Base-by-base conservation (phyloP, 331 rosid genomes). In the Quercus tomentella region DNA sequence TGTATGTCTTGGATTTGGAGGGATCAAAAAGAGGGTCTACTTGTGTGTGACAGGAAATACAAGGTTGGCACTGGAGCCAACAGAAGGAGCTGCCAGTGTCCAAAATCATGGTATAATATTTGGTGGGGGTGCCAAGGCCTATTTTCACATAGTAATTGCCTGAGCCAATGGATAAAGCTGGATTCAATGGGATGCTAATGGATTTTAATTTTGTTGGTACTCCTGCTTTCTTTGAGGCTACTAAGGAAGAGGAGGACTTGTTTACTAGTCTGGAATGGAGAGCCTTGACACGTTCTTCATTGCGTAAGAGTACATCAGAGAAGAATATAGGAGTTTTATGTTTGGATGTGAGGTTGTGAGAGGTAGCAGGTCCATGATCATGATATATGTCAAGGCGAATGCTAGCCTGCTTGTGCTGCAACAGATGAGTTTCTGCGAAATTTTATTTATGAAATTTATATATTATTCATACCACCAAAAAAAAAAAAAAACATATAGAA, bases 71-170 rank as follows among this genome's bases (percentile, higher is more conserved):
- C 51, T 91, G 95, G 21, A 89, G 86, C 95, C 95, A 90, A 18
- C 91, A 88, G 68, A 90, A 81, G 35, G 94, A 86, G 76, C 94
- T 90, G 15, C 92, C 94, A 2, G 94, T 90, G 88, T 90, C 94
- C 21, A 86, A 60, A 70, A 88, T 0, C 86, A 90, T 56, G 77
- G 86, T 72, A n/a, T 77, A 86, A 72, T 81, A 85, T 70, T 73
- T 82, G 23, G 82, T 43, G 61, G 94, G 92, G 80, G 83, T 88
- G 30, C 92, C 94, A 15, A 88, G 73, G 80, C 94, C 92, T 35
- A 90, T 22, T 81, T 87, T 90, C 57, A 78, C 86, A 76, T 67
- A 80, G 88, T 90, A 90, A 73, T 90, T 86, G 2, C 94, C 94
- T 75, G 91, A 79, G 1, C 83, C 84, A 15, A 90, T 51, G 45